Evolutionary conservation across 371 early-diverging fungal genomes (phyloP).

Genomic region (Choanephora cucurbitarum): DNA sequence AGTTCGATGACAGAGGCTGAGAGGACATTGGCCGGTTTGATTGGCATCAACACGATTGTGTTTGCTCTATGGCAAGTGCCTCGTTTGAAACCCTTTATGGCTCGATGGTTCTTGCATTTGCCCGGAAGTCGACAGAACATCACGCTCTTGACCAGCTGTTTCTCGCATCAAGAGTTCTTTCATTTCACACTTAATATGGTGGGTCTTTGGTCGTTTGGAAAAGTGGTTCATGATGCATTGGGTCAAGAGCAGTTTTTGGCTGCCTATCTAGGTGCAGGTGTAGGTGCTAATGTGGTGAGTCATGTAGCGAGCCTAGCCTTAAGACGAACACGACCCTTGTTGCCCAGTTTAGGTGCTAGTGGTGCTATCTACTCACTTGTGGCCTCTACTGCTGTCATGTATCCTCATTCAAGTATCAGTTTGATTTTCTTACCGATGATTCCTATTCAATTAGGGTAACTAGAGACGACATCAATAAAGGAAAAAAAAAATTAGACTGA

Average conservation of each 20-base stretch:
- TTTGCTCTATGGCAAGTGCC: constrained; percentile 75
- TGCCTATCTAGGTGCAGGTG: constrained; percentile 69
- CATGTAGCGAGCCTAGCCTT: constrained; percentile 57
- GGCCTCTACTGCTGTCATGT: constrained; percentile 55
- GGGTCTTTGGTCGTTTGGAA: constrained; percentile 65
- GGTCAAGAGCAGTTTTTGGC: constrained; percentile 77
- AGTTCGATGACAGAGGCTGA: constrained; percentile 50
- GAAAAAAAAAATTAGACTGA: too few species aligned
- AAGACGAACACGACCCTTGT: constrained; percentile 45
- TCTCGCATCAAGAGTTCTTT: constrained; percentile 64
- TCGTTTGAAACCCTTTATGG: constrained; percentile 65
- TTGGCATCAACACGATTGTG: constrained; percentile 70
- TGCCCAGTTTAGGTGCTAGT: constrained; percentile 77
- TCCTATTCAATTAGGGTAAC: constrained; percentile 62
- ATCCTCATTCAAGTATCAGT: constrained; percentile 64
- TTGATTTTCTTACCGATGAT: constrained; percentile 77
- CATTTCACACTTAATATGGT: constrained; percentile 74
- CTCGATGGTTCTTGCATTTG: constrained; percentile 68
- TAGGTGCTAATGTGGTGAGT: constrained; percentile 63
- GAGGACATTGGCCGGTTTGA: constrained; percentile 57
- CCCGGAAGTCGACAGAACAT: constrained; percentile 60
- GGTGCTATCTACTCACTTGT: constrained; percentile 77
- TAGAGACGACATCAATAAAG: too few species aligned
- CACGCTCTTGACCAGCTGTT: constrained; percentile 71
- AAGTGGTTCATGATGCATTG: constrained; percentile 43